Percentiles rank a stretch among this genome's conserved stretches.
Conservation (phyloP, 2,329 filamentous ascomycete genomes). For the Fusarium denticulatum region DNA sequence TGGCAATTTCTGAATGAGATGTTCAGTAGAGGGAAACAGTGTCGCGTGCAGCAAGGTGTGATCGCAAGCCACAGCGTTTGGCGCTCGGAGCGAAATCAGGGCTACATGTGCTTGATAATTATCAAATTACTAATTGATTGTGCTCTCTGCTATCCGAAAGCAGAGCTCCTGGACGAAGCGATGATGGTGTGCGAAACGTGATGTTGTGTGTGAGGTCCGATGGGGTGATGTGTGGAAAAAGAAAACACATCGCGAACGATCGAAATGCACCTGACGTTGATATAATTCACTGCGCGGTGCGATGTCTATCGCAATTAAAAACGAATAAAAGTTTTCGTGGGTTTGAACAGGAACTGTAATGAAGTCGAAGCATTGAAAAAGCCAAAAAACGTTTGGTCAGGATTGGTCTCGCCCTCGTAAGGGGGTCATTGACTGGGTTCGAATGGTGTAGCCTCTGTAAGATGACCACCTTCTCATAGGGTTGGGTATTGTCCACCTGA, state of each 20-base stretch:
- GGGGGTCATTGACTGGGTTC: neutral
- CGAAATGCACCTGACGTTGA: neutral
- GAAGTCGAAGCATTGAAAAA: neutral
- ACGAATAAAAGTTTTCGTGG: rapidly evolving
- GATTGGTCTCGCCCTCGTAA: neutral
- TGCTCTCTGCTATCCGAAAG: no score
- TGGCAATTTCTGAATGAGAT: neutral
- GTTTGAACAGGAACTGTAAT: neutral
- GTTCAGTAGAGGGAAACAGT: no score
- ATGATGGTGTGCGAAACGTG: no score
- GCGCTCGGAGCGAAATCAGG: neutral
- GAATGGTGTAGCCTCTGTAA: neutral
- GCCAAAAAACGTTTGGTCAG: neutral
- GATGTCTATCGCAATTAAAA: rapidly evolving
- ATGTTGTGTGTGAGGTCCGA: neutral
- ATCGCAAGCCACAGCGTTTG: neutral
- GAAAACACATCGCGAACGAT: neutral
- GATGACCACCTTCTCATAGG: neutral
- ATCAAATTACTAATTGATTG: neutral
- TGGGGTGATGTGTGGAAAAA: neutral
- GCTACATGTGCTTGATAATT: neutral
- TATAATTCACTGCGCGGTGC: rapidly evolving
- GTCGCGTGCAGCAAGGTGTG: no score
- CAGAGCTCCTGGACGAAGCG: no score
- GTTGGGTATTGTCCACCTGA: neutral